These are phyloP conservation scores for Albophoma yamanashiensis DNA, from an alignment of 2,329 filamentous ascomycete genomes.

Conservation along the genomic window DNA sequence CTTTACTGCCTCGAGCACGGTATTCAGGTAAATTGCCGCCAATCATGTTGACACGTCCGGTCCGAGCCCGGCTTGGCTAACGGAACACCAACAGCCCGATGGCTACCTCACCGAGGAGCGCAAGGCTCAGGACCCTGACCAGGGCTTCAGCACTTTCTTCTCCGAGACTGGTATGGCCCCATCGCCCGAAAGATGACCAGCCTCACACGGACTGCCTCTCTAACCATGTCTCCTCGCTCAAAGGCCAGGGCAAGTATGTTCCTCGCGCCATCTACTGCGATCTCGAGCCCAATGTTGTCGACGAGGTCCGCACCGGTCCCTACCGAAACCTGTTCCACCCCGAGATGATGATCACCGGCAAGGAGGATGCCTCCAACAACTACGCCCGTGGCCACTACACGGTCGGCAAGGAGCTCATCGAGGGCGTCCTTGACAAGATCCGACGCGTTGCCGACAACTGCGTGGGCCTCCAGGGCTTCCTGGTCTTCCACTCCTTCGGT, in stretches of 20 bases:
- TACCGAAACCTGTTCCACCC: constrained; percentile 98
- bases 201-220: neutral
- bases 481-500: constrained; percentile 99
- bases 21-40: constrained; percentile 66
- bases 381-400: constrained; percentile 99
- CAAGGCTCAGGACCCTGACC: constrained; percentile 84
- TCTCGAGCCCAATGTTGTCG: constrained; percentile 98
- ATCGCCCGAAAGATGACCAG: neutral
- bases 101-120: constrained; percentile 97
- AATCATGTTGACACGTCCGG: constrained; percentile 5
- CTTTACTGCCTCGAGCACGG: constrained; percentile 99
- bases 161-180: constrained; percentile 79
- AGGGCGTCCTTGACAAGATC: constrained; percentile 95
- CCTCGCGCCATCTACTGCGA: constrained; percentile 98
- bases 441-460: constrained; percentile 97
- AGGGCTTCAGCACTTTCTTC: constrained; percentile 99
- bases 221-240: constrained; percentile 8
- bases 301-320: constrained; percentile 94
- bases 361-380: constrained; percentile 99
- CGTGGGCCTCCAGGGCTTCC: constrained; percentile 94
- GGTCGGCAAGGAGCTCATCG: constrained; percentile 98
- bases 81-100: constrained; percentile 59
- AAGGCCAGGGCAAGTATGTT: constrained; percentile 97
- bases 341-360: constrained; percentile 98
- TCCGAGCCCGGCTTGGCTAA: constrained; percentile 3